phyloP scores from a whole-genome alignment of 306 rosid genomes.

The Inga leiocalycina region DNA sequence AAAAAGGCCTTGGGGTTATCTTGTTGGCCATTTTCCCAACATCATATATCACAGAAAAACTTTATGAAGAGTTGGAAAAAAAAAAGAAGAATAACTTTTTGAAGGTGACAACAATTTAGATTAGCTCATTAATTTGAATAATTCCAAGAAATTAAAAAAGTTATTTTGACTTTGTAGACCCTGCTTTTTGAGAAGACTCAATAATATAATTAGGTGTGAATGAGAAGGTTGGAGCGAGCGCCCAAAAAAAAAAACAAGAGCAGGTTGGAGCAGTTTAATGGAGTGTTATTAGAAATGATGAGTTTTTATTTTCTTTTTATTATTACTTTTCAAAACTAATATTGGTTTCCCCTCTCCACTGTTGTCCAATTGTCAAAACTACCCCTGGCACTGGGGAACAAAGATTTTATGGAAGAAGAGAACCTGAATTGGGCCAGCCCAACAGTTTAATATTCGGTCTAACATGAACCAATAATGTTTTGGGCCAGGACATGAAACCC shows the following conservation, averaged over 20 bases:
- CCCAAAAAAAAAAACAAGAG: too few relatives aligned
- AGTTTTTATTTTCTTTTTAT: not conserved
- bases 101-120: slow-evolving; percentile 1
- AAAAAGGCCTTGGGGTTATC: not conserved
- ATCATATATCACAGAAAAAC: not conserved
- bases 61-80: too few relatives aligned
- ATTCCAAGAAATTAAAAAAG: not conserved
- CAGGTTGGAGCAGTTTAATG: slow-evolving; percentile 13
- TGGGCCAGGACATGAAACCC: not conserved
- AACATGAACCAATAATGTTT: not conserved
- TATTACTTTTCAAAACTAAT: not conserved
- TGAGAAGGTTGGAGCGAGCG: not conserved
- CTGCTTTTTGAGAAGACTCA: not conserved
- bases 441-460: not conserved
- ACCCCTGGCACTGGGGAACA: not conserved
- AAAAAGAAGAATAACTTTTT: not conserved
- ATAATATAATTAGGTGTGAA: not conserved
- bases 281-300: not conserved
- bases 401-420: not conserved
- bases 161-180: not conserved
- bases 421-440: not conserved
- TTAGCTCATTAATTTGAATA: not conserved
- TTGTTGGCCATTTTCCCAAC: not conserved
- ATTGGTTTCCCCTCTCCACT: not conserved
- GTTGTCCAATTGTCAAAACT: not conserved